A percentile compares a stretch with the other conserved stretches of the same genome.
Conservation (phyloP, 768 basidiomycete genomes). For the Boletales sp. region DNA sequence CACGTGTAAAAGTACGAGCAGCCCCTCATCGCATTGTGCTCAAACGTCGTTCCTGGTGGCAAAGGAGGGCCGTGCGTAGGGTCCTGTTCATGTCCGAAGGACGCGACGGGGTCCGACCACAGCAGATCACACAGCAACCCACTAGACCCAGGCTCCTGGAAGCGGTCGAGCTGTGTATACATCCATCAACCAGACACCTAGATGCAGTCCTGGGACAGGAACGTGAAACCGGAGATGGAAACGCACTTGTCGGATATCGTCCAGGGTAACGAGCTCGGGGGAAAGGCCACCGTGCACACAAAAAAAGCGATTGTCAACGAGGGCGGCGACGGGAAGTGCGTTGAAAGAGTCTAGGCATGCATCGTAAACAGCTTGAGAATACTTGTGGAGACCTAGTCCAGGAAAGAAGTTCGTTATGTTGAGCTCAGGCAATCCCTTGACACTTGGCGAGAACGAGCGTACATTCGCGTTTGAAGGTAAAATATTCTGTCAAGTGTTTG, state of each 20-base stretch:
- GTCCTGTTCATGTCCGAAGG: conserved; percentile 81
- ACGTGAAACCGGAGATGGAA: background rate
- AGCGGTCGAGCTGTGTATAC: conserved; percentile 74
- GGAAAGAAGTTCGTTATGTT: conserved; percentile 10
- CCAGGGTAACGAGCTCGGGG: conserved; percentile 75
- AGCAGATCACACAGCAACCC: conserved; percentile 93
- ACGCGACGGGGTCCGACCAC: conserved; percentile 92
- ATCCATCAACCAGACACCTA: conserved; percentile 6
- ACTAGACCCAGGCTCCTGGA: conserved; percentile 88
- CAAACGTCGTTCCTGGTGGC: conserved; percentile 54
- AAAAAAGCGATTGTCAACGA: conserved; percentile 94
- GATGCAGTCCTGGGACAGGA: background rate
- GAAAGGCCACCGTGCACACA: conserved; percentile 97
- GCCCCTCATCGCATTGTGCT: conserved; percentile 83
- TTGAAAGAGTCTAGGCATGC: conserved; percentile 90
- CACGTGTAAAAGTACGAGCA: conserved; percentile 94
- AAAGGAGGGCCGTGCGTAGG: conserved; percentile 50
- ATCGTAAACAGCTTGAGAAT: conserved; percentile 66
- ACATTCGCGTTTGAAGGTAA: conserved; percentile 98
- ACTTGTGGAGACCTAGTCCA: conserved; percentile 25
- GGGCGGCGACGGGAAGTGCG: conserved; percentile 83
- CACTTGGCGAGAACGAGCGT: conserved; percentile 27
- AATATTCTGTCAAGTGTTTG: conserved; percentile 93
- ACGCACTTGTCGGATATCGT: conserved; percentile 66
- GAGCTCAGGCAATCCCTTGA: conserved; percentile 3